phyloP scores from a whole-genome alignment of 352 stramenopile species.

The Phytophthora europaea region DNA sequence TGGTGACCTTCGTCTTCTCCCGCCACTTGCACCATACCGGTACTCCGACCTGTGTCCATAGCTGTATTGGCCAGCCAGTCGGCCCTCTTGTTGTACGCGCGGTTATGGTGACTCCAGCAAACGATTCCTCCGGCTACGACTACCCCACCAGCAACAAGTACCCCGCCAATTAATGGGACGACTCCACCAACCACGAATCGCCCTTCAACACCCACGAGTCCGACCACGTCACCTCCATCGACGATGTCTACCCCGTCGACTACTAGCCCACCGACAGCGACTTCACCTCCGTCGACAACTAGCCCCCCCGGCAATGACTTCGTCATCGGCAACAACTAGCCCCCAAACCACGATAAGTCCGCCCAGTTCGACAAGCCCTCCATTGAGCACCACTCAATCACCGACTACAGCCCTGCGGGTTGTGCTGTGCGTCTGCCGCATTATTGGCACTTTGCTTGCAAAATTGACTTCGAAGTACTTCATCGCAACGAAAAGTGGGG shows the following conservation, averaged over 20 bases:
- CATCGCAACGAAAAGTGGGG: not conserved
- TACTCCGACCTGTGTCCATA: not conserved
- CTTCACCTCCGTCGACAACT: not conserved
- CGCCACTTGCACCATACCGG: too few species aligned
- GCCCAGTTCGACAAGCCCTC: too few species aligned
- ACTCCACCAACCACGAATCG: not conserved
- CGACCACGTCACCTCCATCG: not conserved
- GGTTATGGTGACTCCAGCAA: not conserved
- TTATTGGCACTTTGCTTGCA: too few species aligned
- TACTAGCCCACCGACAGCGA: conserved; percentile 28
- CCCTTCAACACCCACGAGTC: not conserved
- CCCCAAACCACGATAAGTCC: too few species aligned
- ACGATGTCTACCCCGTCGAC: not conserved
- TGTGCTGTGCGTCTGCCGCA: too few species aligned
- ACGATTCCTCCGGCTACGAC: not conserved
- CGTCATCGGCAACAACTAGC: too few species aligned
- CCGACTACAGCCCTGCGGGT: too few species aligned
- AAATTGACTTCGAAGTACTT: not conserved
- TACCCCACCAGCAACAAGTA: not conserved
- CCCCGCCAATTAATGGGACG: not conserved
- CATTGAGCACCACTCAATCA: too few species aligned
- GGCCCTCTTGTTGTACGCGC: not conserved
- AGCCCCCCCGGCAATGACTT: too few species aligned
- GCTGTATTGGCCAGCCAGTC: not conserved
- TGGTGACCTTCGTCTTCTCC: too few species aligned